These are phyloP conservation scores for Pelargonium fulgidum DNA, from an alignment of 441 rosid species.

Conservation along the genomic window DNA sequence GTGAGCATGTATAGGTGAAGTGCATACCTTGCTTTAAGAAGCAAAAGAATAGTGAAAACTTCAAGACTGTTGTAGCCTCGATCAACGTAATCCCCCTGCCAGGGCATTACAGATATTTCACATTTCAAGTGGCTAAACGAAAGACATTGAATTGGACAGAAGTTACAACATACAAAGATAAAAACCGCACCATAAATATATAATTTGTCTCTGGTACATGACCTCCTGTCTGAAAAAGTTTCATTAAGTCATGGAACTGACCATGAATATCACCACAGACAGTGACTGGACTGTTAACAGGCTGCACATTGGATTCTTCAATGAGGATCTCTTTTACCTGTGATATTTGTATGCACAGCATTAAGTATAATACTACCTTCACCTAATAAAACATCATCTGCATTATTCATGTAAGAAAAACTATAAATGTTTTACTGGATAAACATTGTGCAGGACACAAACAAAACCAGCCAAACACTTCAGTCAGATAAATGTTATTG, in stretches of 20 bases:
- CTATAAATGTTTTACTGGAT: neutral
- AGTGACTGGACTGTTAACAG: conserved; percentile 98
- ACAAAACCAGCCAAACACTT: neutral
- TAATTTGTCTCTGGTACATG: conserved; percentile 98
- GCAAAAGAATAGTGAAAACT: conserved; percentile 96
- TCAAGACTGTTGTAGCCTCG: conserved; percentile 99
- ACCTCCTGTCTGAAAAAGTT: conserved; percentile 97
- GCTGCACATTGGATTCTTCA: conserved; percentile 98
- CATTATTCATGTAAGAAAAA: neutral
- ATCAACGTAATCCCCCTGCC: conserved; percentile 95
- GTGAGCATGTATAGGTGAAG: neutral
- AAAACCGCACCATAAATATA: conserved; percentile 75
- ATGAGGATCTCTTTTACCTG: conserved; percentile 95
- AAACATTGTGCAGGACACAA: neutral
- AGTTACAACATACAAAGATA: neutral
- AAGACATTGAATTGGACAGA: conserved; percentile 10
- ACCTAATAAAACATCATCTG: neutral
- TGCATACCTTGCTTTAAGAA: conserved; percentile 90
- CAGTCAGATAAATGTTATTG: neutral
- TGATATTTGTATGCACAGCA: conserved; percentile 7
- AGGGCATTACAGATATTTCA: conserved; percentile 19
- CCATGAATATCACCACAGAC: conserved; percentile 99
- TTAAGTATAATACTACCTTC: neutral
- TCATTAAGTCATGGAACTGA: conserved; percentile 98
- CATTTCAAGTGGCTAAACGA: neutral